phyloP scores from a whole-genome alignment of 164 flowering plant genomes.

The Euptelea pleiosperma region DNA sequence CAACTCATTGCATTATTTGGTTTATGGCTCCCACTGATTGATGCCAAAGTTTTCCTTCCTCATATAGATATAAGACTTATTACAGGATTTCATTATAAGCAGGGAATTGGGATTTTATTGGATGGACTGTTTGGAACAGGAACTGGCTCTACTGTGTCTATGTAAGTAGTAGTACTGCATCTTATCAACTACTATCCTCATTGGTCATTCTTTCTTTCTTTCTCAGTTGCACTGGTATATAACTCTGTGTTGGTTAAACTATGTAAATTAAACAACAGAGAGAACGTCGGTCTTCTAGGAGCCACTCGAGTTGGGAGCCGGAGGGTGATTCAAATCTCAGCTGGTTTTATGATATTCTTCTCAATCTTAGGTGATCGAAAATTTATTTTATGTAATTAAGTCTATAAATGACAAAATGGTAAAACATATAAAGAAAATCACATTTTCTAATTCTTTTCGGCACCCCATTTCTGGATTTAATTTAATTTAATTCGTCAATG shows the following conservation, averaged over 20 bases:
- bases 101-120: constrained; percentile 86
- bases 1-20: too few species aligned
- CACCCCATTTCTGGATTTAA: too few species aligned
- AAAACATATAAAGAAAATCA: too few species aligned
- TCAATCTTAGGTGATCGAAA: constrained; percentile 69
- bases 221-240: neutral
- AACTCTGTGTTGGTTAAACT: too few species aligned
- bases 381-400: too few species aligned
- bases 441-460: neutral
- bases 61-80: constrained; percentile 9
- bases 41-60: too few species aligned
- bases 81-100: constrained; percentile 7
- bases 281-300: constrained; percentile 95
- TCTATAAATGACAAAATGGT: too few species aligned
- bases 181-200: neutral
- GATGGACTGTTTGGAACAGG: constrained; percentile 87
- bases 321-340: constrained; percentile 94
- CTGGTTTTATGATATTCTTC: constrained; percentile 99
- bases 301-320: constrained; percentile 97
- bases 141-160: constrained; percentile 86
- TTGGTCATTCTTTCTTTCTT: neutral
- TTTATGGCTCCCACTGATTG: too few species aligned
- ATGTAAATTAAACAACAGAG: constrained; percentile 47
- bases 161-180: constrained; percentile 49
- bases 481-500: neutral